phyloP scores from a whole-genome alignment of 306 rosid genomes.

The Sophora flavescens region DNA sequence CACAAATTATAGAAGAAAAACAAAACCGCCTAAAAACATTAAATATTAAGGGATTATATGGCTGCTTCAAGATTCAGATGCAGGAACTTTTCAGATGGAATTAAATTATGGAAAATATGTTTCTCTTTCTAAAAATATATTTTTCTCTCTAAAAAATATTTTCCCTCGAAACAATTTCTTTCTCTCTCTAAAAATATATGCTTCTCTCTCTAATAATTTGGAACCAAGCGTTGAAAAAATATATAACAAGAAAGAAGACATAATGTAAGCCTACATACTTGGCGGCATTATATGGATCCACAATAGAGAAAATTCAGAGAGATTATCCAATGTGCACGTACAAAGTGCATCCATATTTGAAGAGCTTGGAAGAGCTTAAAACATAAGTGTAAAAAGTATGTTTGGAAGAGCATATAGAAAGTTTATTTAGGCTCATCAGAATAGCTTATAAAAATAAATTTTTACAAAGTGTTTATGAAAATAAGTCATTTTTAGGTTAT shows the following conservation, averaged over 20 bases:
- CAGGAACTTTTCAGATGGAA: background rate
- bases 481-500: no score
- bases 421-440: no score
- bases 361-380: conserved; percentile 18
- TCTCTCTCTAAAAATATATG: no score
- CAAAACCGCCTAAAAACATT: background rate
- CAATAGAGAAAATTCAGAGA: conserved; percentile 15
- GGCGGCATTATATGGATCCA: conserved; percentile 20
- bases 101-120: background rate
- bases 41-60: background rate
- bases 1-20: background rate
- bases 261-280: conserved; percentile 26
- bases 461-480: no score
- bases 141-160: no score
- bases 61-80: background rate
- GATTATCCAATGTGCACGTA: conserved; percentile 17
- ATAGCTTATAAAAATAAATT: no score
- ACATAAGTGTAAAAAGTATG: no score
- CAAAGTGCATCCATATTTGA: conserved; percentile 81
- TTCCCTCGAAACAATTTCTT: no score
- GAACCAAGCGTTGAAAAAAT: conserved; percentile 4
- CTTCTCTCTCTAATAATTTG: no score
- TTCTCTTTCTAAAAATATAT: no score
- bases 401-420: no score
- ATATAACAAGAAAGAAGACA: background rate